phyloP scores from a whole-genome alignment of 305 asterid species.

The Ilex paraguariensis region DNA sequence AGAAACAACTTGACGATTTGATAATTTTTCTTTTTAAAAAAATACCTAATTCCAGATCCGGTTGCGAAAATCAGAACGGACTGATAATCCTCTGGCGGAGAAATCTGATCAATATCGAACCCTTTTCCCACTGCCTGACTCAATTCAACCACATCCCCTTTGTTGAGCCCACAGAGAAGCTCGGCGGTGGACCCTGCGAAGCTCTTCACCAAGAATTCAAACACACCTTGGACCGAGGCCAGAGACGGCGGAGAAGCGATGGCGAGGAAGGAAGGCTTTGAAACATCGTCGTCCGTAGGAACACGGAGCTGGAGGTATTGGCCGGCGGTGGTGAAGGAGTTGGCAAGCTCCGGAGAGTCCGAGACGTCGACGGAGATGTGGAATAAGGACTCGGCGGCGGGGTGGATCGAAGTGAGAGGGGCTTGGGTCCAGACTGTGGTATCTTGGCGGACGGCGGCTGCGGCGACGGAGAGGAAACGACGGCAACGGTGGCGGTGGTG shows the following conservation, averaged over 20 bases:
- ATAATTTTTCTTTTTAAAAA: neutral
- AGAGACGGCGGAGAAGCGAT: constrained; percentile 79
- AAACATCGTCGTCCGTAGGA: constrained; percentile 25
- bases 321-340: constrained; percentile 60
- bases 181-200: constrained; percentile 78
- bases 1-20: too few relatives aligned
- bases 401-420: constrained; percentile 47
- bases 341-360: constrained; percentile 57
- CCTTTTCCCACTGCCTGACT: constrained; percentile 75
- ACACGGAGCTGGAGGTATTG: constrained; percentile 78
- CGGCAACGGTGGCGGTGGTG: constrained; percentile 30
- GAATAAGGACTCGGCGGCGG: constrained; percentile 72
- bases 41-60: constrained; percentile 85
- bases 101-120: constrained; percentile 50
- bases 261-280: constrained; percentile 61
- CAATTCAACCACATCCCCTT: constrained; percentile 75
- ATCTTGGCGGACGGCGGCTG: constrained; percentile 58
- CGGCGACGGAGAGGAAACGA: constrained; percentile 39
- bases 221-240: constrained; percentile 50
- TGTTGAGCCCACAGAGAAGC: constrained; percentile 52
- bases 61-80: constrained; percentile 84
- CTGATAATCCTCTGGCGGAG: constrained; percentile 55
- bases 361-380: constrained; percentile 73
- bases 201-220: constrained; percentile 69
- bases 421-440: constrained; percentile 52